Evolutionary conservation across 305 asterid genomes (phyloP).

Genomic region (Fraxinus ornus): DNA sequence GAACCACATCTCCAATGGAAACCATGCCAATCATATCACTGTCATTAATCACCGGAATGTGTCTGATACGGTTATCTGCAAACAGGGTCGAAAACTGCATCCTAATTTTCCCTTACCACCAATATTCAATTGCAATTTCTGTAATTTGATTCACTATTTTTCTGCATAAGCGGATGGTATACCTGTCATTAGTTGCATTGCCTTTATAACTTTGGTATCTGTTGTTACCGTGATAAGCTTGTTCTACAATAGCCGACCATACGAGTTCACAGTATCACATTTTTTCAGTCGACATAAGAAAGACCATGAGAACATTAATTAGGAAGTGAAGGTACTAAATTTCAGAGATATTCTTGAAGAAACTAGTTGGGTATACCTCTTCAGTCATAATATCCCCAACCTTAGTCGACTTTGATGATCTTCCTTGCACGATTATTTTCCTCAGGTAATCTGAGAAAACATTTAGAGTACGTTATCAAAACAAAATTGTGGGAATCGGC

Average conservation of each 20-base stretch:
- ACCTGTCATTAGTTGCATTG: conserved; percentile 76
- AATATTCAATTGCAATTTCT: background rate
- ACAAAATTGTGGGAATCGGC: background rate
- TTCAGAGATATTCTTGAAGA: background rate
- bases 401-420: conserved; percentile 93
- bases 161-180: background rate
- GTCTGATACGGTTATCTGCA: conserved; percentile 95
- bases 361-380: conserved; percentile 50
- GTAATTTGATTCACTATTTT: background rate
- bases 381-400: conserved; percentile 99
- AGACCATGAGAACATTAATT: background rate
- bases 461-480: background rate
- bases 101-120: background rate
- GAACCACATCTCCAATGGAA: conserved; percentile 96
- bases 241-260: conserved; percentile 53
- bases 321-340: background rate
- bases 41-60: conserved; percentile 79
- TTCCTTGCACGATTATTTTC: conserved; percentile 94
- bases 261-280: conserved; percentile 7
- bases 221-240: conserved; percentile 92
- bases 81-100: background rate
- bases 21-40: conserved; percentile 92
- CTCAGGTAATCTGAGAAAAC: conserved; percentile 74
- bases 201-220: conserved; percentile 61
- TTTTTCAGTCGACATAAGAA: background rate